Percentiles rank a stretch among this genome's conserved stretches.
Conservation (phyloP, 2,329 filamentous ascomycete species). For the Aspergillus transmontanensis region DNA sequence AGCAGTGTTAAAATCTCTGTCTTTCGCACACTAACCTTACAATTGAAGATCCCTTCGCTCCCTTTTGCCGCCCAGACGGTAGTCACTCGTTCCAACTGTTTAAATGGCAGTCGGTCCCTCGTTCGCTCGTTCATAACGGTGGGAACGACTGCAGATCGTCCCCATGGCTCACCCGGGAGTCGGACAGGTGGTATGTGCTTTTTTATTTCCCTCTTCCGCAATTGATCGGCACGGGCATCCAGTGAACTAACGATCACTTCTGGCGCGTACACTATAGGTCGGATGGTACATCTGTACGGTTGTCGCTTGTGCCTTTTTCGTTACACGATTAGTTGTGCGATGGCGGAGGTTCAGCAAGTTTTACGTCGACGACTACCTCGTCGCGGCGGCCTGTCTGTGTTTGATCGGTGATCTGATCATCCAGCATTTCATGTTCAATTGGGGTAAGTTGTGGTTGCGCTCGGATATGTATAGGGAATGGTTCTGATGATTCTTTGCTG, state of each 20-base stretch:
- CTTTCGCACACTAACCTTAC: background rate
- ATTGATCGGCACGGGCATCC: background rate
- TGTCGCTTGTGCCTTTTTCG: constrained; percentile 17
- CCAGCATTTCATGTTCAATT: constrained; percentile 26
- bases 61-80: background rate
- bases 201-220: background rate
- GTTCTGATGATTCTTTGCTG: background rate
- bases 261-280: constrained; percentile 10
- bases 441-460: constrained; percentile 10
- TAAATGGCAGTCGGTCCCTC: background rate
- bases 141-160: constrained; percentile 1
- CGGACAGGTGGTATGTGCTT: constrained; percentile 22
- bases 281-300: constrained; percentile 25
- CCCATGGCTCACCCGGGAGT: constrained; percentile 18
- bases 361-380: constrained; percentile 22
- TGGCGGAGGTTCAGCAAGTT: constrained; percentile 18
- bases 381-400: constrained; percentile 15
- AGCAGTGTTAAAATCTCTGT: background rate
- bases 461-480: background rate
- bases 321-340: constrained; percentile 19
- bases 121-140: constrained; percentile 1
- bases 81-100: background rate
- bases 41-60: background rate
- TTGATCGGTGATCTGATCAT: constrained; percentile 22
- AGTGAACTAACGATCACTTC: background rate